Evolutionary conservation across 2,329 filamentous ascomycete species (phyloP).

Genomic region (Periconia macrospinosa): DNA sequence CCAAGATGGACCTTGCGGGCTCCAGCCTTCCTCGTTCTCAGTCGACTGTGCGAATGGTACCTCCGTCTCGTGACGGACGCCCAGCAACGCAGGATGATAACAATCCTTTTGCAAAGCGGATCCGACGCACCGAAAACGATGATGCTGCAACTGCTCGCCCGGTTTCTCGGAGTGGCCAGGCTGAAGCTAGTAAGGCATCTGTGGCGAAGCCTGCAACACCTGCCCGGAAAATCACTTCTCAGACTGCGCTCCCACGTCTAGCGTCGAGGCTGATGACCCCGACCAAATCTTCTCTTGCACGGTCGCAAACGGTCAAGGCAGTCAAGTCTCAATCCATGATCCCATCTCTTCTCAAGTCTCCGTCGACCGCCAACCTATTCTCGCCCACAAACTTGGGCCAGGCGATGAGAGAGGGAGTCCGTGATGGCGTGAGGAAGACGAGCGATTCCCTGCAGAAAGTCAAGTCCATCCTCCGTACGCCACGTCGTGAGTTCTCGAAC

Average conservation of each 20-base stretch:
- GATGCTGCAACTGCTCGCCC: constrained; percentile 70
- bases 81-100: constrained; percentile 24
- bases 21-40: constrained; percentile 41
- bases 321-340: constrained; percentile 53
- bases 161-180: constrained; percentile 45
- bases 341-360: constrained; percentile 55
- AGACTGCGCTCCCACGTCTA: constrained; percentile 53
- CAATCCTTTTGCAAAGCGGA: constrained; percentile 64
- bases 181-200: constrained; percentile 11
- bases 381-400: constrained; percentile 35
- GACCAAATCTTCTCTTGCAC: constrained; percentile 73
- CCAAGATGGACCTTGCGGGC: constrained; percentile 65
- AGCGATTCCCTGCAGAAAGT: constrained; percentile 57
- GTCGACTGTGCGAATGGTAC: constrained; percentile 31
- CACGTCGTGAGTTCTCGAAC: constrained; percentile 61
- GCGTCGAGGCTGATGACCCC: constrained; percentile 67
- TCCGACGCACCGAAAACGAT: constrained; percentile 67
- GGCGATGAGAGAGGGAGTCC: constrained; percentile 42
- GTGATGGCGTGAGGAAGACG: constrained; percentile 39
- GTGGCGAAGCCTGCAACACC: constrained; percentile 18
- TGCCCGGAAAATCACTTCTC: constrained; percentile 31
- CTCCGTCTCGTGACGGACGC: constrained; percentile 27
- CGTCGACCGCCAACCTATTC: constrained; percentile 55
- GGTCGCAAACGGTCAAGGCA: constrained; percentile 57
- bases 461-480: constrained; percentile 65